phyloP scores from a whole-genome alignment of 176 grass and related monocot genomes.

The Miscanthus lutarioriparius region DNA sequence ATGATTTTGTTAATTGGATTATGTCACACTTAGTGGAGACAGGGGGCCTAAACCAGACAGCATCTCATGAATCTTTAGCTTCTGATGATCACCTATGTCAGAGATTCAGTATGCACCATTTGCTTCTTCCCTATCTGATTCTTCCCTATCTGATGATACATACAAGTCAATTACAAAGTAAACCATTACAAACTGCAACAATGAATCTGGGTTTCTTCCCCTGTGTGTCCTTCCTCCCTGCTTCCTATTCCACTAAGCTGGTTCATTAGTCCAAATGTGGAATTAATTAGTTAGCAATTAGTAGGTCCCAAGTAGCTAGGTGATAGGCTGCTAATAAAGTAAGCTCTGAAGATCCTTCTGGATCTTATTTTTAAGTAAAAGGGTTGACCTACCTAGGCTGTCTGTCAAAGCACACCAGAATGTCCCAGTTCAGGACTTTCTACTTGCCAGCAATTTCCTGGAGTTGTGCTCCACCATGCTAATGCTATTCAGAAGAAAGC shows the following conservation, averaged over 20 bases:
- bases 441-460: constrained; percentile 16
- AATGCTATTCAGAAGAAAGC: constrained; percentile 1
- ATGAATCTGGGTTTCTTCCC: constrained; percentile 18
- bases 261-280: constrained; percentile 16
- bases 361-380: constrained; percentile 37
- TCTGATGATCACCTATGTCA: background rate
- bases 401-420: constrained; percentile 36
- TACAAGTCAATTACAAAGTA: constrained; percentile 9
- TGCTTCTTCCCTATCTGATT: constrained; percentile 21
- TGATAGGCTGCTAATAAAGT: constrained; percentile 13
- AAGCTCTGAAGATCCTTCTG: constrained; percentile 19
- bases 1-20: constrained; percentile 13
- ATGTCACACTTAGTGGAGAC: constrained; percentile 36
- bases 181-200: constrained; percentile 15
- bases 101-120: background rate
- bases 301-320: constrained; percentile 13
- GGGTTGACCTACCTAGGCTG: constrained; percentile 34
- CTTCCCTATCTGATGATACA: background rate
- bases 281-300: constrained; percentile 18
- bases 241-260: constrained; percentile 9
- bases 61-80: background rate
- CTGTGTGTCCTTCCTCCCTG: constrained; percentile 23
- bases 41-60: background rate
- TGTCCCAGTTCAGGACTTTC: constrained; percentile 31
- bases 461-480: background rate